phyloP scores from a whole-genome alignment of 2,329 filamentous ascomycete species.

The Ophiobolus disseminans region DNA sequence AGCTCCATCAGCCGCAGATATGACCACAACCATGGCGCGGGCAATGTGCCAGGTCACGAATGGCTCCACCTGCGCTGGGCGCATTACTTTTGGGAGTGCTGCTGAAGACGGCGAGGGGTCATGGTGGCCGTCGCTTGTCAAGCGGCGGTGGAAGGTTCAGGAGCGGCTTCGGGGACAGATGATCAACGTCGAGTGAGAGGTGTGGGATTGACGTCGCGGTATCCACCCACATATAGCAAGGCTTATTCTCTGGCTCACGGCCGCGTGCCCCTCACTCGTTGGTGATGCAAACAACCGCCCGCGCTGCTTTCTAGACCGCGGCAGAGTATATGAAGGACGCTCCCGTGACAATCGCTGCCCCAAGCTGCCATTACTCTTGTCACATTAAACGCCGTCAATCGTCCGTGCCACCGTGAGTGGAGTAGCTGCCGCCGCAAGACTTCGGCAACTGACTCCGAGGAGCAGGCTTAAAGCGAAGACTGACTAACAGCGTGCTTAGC shows the following conservation, averaged over 20 bases:
- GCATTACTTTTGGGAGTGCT: conserved; percentile 18
- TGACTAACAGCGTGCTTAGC: conserved; percentile 25
- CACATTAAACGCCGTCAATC: conserved; percentile 16
- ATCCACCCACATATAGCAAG: conserved; percentile 33
- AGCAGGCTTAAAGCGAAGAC: conserved; percentile 27
- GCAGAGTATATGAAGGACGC: conserved; percentile 25
- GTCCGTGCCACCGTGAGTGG: conserved; percentile 27
- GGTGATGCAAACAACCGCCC: conserved; percentile 11
- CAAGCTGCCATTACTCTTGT: conserved; percentile 22
- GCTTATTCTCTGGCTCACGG: conserved; percentile 19
- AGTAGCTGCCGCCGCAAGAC: conserved; percentile 27
- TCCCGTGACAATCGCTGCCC: conserved; percentile 40
- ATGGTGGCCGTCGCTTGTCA: conserved; percentile 12
- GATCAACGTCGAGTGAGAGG: conserved; percentile 29
- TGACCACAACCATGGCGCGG: conserved; percentile 19
- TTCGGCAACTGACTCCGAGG: conserved; percentile 36
- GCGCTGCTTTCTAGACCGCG: conserved; percentile 22
- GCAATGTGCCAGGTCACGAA: conserved; percentile 20
- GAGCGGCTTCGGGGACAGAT: conserved; percentile 13
- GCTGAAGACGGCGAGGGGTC: conserved; percentile 13
- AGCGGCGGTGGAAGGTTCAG: conserved; percentile 19
- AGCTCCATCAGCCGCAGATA: conserved; percentile 29
- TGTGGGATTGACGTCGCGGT: conserved; percentile 42
- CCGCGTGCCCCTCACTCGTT: conserved; percentile 12
- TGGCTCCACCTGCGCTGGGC: conserved; percentile 21